These are phyloP conservation scores for Oryza glumipatula DNA, from an alignment of 176 grass and related monocot genomes.

Conservation along the genomic window DNA sequence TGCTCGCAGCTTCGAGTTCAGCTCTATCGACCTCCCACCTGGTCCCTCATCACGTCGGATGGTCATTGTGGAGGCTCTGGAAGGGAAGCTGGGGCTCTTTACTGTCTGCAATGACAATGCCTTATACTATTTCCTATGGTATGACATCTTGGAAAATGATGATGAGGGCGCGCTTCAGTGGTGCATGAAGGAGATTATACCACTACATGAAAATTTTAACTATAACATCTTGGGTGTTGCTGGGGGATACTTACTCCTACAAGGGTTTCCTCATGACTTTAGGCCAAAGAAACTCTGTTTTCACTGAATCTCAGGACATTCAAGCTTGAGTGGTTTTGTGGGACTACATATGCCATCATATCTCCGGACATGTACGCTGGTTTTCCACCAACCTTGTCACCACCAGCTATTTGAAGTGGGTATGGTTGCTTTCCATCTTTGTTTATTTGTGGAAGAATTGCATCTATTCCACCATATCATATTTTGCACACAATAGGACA, in stretches of 20 bases:
- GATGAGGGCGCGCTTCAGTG: neutral
- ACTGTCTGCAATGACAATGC: neutral
- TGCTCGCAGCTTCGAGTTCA: slow-evolving; percentile 7
- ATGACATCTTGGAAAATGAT: neutral
- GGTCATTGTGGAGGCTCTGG: slow-evolving; percentile 17
- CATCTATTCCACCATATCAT: neutral
- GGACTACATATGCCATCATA: neutral
- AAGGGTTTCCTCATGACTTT: slow-evolving; percentile 4
- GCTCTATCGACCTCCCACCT: slow-evolving; percentile 21
- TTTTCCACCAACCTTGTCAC: slow-evolving; percentile 14
- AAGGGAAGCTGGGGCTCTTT: slow-evolving; percentile 23
- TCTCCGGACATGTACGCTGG: neutral
- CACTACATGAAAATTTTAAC: neutral
- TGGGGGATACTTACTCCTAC: slow-evolving; percentile 35
- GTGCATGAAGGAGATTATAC: neutral
- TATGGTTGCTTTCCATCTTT: slow-evolving; percentile 1
- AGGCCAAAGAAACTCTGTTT: neutral
- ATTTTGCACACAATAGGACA: neutral
- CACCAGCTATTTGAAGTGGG: neutral
- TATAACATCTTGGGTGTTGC: slow-evolving; percentile 10
- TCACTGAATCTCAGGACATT: neutral
- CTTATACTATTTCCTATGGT: neutral
- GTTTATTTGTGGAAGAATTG: too few species aligned
- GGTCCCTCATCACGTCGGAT: neutral
- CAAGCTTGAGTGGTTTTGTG: neutral